These are phyloP conservation scores for Metschnikowia cubensis DNA, from an alignment of 805 yeast genomes.

Conservation along the genomic window DNA sequence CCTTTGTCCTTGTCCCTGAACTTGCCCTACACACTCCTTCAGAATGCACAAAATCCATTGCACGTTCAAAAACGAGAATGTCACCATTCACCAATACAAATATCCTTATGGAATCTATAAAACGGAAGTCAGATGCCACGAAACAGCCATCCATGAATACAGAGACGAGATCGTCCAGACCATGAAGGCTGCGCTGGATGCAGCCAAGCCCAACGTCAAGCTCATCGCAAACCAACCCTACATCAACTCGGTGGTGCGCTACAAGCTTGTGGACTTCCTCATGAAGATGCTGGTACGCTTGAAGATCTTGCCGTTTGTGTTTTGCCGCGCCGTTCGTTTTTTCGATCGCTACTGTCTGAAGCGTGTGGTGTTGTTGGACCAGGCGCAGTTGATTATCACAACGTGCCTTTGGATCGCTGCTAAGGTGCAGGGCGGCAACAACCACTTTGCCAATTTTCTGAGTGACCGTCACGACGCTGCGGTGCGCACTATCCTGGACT, in stretches of 20 bases:
- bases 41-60: slow-evolving; percentile 5
- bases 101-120: slow-evolving; percentile 51
- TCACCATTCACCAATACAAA: slow-evolving; percentile 33
- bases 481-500: slow-evolving; percentile 32
- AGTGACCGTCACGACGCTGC: slow-evolving; percentile 9
- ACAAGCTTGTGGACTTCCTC: slow-evolving; percentile 72
- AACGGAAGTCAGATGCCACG: slow-evolving; percentile 47
- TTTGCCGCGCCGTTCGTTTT: slow-evolving; percentile 64
- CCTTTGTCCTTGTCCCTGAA: too few species aligned
- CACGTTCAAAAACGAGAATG: slow-evolving; percentile 11
- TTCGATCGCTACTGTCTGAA: slow-evolving; percentile 91
- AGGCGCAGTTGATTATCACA: slow-evolving; percentile 85
- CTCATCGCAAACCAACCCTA: slow-evolving; percentile 88
- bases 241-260: slow-evolving; percentile 67
- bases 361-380: slow-evolving; percentile 78
- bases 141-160: slow-evolving; percentile 46
- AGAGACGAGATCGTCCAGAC: slow-evolving; percentile 45
- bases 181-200: slow-evolving; percentile 30
- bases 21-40: background rate
- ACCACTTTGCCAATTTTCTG: slow-evolving; percentile 51
- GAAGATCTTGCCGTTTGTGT: slow-evolving; percentile 62
- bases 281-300: slow-evolving; percentile 65
- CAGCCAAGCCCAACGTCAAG: slow-evolving; percentile 44
- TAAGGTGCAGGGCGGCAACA: slow-evolving; percentile 74
- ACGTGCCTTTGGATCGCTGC: slow-evolving; percentile 93